Evolutionary conservation across 2,329 filamentous ascomycete genomes (phyloP).

Genomic region (Aulographum hederae): DNA sequence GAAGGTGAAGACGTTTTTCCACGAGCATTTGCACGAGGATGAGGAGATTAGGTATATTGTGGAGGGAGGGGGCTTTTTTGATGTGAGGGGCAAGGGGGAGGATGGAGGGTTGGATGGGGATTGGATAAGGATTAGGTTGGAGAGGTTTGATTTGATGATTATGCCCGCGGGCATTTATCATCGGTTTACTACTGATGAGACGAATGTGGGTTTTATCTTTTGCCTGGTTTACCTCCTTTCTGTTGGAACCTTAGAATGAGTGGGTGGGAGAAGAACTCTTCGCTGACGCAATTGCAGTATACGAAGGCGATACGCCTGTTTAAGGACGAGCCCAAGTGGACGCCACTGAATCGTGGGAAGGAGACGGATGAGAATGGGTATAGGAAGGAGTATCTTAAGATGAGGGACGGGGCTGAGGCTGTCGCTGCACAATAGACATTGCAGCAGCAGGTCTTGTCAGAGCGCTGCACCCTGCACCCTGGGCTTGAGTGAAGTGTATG

Average conservation of each 20-base stretch:
- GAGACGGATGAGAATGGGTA: constrained; percentile 66
- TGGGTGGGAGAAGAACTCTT: background rate
- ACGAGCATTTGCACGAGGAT: constrained; percentile 93
- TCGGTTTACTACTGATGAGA: constrained; percentile 83
- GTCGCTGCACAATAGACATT: too few relatives aligned
- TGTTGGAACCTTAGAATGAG: constrained; percentile 3
- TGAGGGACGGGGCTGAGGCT: too few relatives aligned
- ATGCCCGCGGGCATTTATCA: constrained; percentile 93
- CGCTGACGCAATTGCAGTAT: constrained; percentile 38
- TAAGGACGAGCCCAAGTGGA: constrained; percentile 98
- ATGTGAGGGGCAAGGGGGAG: constrained; percentile 67
- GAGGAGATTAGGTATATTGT: constrained; percentile 95
- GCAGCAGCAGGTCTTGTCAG: too few relatives aligned
- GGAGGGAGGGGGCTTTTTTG: constrained; percentile 79
- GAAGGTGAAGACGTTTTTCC: constrained; percentile 86
- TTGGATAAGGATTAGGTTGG: constrained; percentile 74
- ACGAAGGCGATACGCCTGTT: constrained; percentile 92
- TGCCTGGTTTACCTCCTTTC: too few relatives aligned
- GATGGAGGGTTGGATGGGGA: too few relatives aligned
- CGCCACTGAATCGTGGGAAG: constrained; percentile 61
- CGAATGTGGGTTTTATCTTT: constrained; percentile 48
- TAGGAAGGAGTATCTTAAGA: constrained; percentile 56
- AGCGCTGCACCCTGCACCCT: too few relatives aligned
- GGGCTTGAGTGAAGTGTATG: too few relatives aligned
- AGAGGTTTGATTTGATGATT: constrained; percentile 81